phyloP scores from a whole-genome alignment of 371 early-diverging fungal species.

The Mortierella sp. region DNA sequence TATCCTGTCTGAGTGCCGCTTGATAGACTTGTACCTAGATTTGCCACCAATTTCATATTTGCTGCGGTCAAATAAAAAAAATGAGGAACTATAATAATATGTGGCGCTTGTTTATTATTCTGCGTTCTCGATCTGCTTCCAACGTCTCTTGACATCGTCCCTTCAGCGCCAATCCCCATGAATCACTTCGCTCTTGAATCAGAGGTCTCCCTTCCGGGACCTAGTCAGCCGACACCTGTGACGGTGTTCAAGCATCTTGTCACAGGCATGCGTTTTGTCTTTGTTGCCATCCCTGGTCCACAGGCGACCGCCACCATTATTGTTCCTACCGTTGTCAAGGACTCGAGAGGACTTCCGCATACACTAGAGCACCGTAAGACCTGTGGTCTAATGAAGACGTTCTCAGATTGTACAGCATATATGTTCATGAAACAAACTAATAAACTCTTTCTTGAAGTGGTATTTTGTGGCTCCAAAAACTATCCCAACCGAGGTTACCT shows the following conservation, averaged over 20 bases:
- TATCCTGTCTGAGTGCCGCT: slow-evolving; percentile 37
- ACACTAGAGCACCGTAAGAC: slow-evolving; percentile 78
- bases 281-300: slow-evolving; percentile 65
- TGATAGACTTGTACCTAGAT: too few relatives aligned
- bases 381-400: too few relatives aligned
- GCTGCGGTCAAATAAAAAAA: neutral
- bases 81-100: neutral
- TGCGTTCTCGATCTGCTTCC: neutral
- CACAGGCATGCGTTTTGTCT: slow-evolving; percentile 60
- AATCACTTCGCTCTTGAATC: slow-evolving; percentile 46
- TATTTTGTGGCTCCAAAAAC: slow-evolving; percentile 78
- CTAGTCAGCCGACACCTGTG: slow-evolving; percentile 47
- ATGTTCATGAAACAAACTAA: too few relatives aligned
- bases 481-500: slow-evolving; percentile 77
- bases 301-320: slow-evolving; percentile 66
- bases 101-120: neutral
- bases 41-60: slow-evolving; percentile 1
- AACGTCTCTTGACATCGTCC: neutral
- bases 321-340: slow-evolving; percentile 72
- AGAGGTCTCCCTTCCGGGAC: slow-evolving; percentile 49
- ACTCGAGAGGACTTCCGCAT: slow-evolving; percentile 79
- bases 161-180: slow-evolving; percentile 11
- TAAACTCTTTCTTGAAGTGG: too few relatives aligned
- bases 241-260: slow-evolving; percentile 39
- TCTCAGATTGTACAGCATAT: too few relatives aligned